Conservation (phyloP, 257 asterid genomes). For the Paraleonurus japonicus region DNA sequence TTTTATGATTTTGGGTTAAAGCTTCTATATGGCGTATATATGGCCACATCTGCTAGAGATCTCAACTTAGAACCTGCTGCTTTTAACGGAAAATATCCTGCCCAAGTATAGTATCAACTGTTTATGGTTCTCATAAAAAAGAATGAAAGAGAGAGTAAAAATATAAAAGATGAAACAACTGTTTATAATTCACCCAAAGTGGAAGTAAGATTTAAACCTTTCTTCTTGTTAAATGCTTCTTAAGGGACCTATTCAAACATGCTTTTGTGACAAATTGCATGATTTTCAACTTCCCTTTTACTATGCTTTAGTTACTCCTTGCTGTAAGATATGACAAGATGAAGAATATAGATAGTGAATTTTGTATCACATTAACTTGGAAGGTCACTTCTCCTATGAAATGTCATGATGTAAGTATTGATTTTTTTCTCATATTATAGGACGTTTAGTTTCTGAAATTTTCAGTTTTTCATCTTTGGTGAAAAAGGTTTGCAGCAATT, state of each 20-base stretch:
- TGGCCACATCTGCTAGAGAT: slow-evolving; percentile 62
- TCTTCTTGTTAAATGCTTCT: not conserved
- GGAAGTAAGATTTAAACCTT: not conserved
- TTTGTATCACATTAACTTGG: not conserved
- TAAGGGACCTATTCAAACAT: not conserved
- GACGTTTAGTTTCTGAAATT: not conserved
- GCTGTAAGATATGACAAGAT: slow-evolving; percentile 2
- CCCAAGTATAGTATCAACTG: slow-evolving; percentile 52
- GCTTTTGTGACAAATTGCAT: not conserved
- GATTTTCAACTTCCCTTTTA: slow-evolving; percentile 5
- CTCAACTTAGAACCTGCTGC: slow-evolving; percentile 73
- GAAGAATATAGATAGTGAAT: not conserved
- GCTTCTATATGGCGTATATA: slow-evolving; percentile 72
- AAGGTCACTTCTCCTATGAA: slow-evolving; percentile 9
- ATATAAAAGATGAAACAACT: not conserved
- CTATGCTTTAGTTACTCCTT: not conserved
- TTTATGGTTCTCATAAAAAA: not conserved
- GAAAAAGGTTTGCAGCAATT: not conserved
- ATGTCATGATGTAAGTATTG: not conserved
- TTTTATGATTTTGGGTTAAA: slow-evolving; percentile 61
- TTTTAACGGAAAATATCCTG: slow-evolving; percentile 72
- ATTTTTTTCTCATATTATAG: not conserved
- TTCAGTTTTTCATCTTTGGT: slow-evolving; percentile 14
- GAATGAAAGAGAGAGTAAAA: not conserved
- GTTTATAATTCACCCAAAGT: slow-evolving; percentile 1